Evolutionary conservation across 331 rosid species (phyloP).

Genomic region (Cydonia oblonga): DNA sequence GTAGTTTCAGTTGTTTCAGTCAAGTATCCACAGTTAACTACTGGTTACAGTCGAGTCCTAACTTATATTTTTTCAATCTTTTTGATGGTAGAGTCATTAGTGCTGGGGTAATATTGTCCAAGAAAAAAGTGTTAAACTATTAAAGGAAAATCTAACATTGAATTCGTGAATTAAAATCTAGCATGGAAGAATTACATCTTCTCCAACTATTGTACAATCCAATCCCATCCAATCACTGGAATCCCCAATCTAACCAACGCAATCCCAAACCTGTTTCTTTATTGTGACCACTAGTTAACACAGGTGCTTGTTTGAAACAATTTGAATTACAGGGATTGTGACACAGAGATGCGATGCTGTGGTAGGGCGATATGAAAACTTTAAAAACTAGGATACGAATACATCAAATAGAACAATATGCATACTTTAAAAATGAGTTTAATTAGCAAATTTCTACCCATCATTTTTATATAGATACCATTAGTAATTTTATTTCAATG

Average conservation of each 20-base stretch:
- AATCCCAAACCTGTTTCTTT: background rate
- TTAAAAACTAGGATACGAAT: background rate
- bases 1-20: background rate
- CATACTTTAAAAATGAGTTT: background rate
- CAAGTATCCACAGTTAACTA: background rate
- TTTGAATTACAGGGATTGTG: background rate
- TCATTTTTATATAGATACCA: background rate
- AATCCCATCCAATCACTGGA: background rate
- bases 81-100: background rate
- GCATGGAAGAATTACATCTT: background rate
- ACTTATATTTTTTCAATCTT: background rate
- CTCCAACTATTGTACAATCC: background rate
- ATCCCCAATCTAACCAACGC: background rate
- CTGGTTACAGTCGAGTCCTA: background rate
- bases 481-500: background rate
- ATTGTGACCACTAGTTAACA: background rate
- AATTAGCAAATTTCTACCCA: background rate
- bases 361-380: background rate
- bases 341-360: too few relatives aligned
- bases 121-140: background rate
- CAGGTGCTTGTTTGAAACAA: background rate
- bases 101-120: background rate
- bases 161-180: background rate
- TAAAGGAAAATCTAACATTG: background rate
- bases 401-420: background rate